phyloP scores from a whole-genome alignment of 352 stramenopile species.

The Detonula confervacea region DNA sequence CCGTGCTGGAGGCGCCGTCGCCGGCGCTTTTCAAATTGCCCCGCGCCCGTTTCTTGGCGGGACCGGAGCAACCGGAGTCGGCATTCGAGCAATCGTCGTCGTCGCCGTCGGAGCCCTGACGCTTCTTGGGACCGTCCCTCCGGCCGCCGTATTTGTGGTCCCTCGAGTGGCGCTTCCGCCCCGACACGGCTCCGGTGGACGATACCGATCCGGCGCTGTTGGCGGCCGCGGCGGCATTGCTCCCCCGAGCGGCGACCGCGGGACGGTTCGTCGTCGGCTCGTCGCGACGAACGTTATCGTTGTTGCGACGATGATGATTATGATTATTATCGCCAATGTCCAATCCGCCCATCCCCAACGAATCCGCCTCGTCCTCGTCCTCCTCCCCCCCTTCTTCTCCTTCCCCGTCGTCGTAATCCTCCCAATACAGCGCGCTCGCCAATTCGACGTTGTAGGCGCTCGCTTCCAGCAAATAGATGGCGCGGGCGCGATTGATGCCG shows the following conservation, averaged over 20 bases:
- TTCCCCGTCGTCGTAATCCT: constrained; percentile 57
- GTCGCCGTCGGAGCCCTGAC: neutral
- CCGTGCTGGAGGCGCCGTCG: neutral
- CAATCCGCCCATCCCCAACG: too few species aligned
- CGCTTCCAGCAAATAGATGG: constrained; percentile 64
- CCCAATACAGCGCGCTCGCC: constrained; percentile 74
- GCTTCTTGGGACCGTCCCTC: neutral
- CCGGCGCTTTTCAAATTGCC: neutral
- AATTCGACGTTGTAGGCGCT: constrained; percentile 64
- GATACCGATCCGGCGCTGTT: neutral
- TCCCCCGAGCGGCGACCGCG: neutral
- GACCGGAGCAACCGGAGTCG: too few species aligned
- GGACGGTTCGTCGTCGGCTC: too few species aligned
- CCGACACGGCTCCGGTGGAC: constrained; percentile 1
- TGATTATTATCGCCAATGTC: too few species aligned
- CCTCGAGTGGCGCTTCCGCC: neutral
- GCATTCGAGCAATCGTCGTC: neutral
- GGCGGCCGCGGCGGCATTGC: neutral
- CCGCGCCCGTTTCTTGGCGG: too few species aligned
- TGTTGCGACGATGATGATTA: too few species aligned
- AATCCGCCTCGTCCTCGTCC: neutral
- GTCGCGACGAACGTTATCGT: too few species aligned
- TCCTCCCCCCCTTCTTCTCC: constrained; percentile 9
- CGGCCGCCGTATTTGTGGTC: too few species aligned
- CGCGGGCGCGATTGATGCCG: constrained; percentile 31